Evolutionary conservation across 169 alveolate genomes (phyloP).

Genomic region (Ichthyophthirius multifiliis): DNA sequence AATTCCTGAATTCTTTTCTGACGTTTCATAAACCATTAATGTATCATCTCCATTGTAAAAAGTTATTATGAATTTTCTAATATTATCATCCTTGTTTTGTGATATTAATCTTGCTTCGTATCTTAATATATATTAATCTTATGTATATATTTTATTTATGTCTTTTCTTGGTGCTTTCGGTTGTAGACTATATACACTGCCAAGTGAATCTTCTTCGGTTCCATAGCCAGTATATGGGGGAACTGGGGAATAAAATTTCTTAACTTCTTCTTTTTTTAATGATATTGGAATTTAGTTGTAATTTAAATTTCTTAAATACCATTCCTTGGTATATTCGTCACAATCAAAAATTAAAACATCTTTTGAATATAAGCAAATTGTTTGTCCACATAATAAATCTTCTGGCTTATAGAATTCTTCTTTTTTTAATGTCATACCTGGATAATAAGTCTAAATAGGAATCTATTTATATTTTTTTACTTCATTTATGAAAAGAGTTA

Average conservation of each 20-base stretch:
- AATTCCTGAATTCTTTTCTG: constrained; percentile 82
- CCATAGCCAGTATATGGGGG: constrained; percentile 88
- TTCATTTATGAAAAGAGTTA: no score
- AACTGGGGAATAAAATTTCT: constrained; percentile 60
- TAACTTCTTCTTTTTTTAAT: constrained; percentile 48
- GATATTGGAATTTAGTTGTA: constrained; percentile 46
- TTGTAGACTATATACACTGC: constrained; percentile 56
- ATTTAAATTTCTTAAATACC: constrained; percentile 48
- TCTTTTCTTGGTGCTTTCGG: constrained; percentile 78
- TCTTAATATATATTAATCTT: constrained; percentile 77
- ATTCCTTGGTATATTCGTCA: constrained; percentile 78
- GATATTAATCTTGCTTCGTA: constrained; percentile 75
- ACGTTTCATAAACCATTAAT: constrained; percentile 69
- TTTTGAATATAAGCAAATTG: constrained; percentile 64
- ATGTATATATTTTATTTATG: constrained; percentile 66
- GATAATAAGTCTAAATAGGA: no score
- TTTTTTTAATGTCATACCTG: constrained; percentile 73
- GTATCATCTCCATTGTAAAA: constrained; percentile 82
- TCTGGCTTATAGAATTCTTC: constrained; percentile 74
- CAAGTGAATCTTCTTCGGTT: constrained; percentile 79
- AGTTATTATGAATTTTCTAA: constrained; percentile 75
- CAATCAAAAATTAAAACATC: constrained; percentile 65
- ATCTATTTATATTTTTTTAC: no score
- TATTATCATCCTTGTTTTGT: constrained; percentile 77
- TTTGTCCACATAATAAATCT: constrained; percentile 70